Percentiles rank a stretch among this genome's conserved stretches.
phyloP scores from a whole-genome alignment of 1,284 basidiomycete species.

The Trametes sp. region DNA sequence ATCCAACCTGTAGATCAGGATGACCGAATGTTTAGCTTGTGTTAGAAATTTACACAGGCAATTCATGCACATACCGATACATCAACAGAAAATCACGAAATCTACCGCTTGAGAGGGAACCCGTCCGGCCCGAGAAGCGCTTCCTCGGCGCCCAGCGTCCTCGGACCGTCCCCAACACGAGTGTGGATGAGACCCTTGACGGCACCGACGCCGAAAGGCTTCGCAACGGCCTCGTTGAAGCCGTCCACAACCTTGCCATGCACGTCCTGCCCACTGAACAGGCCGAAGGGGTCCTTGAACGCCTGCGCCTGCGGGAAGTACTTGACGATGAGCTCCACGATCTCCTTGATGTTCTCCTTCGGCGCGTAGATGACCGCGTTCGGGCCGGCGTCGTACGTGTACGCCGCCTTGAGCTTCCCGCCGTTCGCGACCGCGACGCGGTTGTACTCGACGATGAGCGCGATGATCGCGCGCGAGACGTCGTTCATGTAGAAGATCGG shows the following conservation, averaged over 20 bases:
- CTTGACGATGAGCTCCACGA: slow-evolving; percentile 76
- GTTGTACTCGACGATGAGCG: slow-evolving; percentile 93
- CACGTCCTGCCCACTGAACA: slow-evolving; percentile 57
- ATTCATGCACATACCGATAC: neutral
- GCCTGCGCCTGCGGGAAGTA: slow-evolving; percentile 85
- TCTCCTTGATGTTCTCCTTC: slow-evolving; percentile 78
- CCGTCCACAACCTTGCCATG: slow-evolving; percentile 63
- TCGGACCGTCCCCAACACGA: slow-evolving; percentile 89
- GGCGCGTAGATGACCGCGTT: slow-evolving; percentile 98
- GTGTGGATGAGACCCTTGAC: slow-evolving; percentile 94
- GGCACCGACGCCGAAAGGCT: slow-evolving; percentile 74
- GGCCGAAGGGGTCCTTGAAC: slow-evolving; percentile 79
- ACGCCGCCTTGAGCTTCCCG: slow-evolving; percentile 84
- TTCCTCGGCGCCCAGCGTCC: slow-evolving; percentile 64
- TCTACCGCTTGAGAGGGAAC: slow-evolving; percentile 47
- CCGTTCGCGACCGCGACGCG: slow-evolving; percentile 73
- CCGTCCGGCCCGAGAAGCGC: slow-evolving; percentile 64
- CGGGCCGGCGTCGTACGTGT: slow-evolving; percentile 98
- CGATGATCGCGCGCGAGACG: slow-evolving; percentile 87
- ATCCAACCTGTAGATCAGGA: neutral
- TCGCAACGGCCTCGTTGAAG: slow-evolving; percentile 83
- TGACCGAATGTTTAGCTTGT: neutral
- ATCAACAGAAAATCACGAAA: neutral
- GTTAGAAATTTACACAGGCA: neutral
- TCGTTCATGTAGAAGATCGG: slow-evolving; percentile 99